Evolutionary conservation across 2,329 filamentous ascomycete species (phyloP), one percentile per base, ranked within the genome.

Genomic region (Talaromyces sp.): DNA sequence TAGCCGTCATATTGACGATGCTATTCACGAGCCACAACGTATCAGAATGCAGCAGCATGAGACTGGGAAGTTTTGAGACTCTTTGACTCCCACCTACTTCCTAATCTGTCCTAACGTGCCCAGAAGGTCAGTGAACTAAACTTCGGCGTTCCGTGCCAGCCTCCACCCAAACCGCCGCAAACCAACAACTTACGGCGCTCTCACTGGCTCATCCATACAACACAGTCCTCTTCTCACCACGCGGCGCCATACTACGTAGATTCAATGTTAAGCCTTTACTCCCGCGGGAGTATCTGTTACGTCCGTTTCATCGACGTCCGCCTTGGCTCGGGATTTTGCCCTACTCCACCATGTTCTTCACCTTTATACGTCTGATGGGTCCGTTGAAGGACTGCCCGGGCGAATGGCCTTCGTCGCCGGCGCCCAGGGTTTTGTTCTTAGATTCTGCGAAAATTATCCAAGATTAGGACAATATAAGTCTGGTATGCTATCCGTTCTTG

Each of bases 81-180:
- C 22, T 31, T 37, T 43, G 35, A 43, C 22, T 41, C n/a, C 45
- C 47, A 41, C 60, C 47, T 54, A 56, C 52, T 56, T 35, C 52
- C 52, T 56, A 56, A 22, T 56, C 33, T 13, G 33, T 56, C 24
- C 7, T 52, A 52, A 52, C 14, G 24, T 33, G 48, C 27, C 48
- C 47, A 50, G 47, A 6, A 48, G 41, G 47, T 27, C 24, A 48
- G 22, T 50, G 27, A 19, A 9, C 33, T 19, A 37, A 39, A 56
- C 27, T 22, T 56, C 31, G 16, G 33, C 33, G 31, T 13, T 37
- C 48, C 48, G 27, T 52, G 48, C n/a, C 47, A 56, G 16, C 61
- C 39, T 56, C 37, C 50, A 63, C 62, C 43, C 27, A 37, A 57
- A 47, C 19, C 60, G 48, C 57, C 62, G 27, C 63, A 65, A 61